A percentile compares a stretch with the other conserved stretches of the same genome.
These are phyloP conservation scores for Phialemonium atrogriseum DNA, from an alignment of 2,329 filamentous ascomycete genomes.

Conservation along the genomic window DNA sequence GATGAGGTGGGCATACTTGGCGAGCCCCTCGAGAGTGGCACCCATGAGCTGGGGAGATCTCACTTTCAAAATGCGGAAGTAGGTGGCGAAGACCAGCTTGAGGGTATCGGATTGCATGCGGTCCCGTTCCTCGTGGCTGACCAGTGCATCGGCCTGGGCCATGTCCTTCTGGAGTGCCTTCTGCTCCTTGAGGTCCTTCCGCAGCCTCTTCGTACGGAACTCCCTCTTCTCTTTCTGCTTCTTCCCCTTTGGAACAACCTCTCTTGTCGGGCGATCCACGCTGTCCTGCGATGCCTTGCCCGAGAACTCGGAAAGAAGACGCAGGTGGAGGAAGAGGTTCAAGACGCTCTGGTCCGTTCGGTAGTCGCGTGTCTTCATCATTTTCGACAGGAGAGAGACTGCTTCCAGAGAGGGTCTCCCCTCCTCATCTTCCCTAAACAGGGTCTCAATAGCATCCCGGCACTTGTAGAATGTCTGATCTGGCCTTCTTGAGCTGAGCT, in stretches of 20 bases:
- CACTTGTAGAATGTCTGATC: constrained; percentile 74
- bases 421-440: constrained; percentile 85
- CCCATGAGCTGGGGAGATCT: constrained; percentile 82
- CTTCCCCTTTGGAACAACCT: constrained; percentile 30
- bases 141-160: constrained; percentile 81
- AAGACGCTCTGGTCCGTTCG: constrained; percentile 75
- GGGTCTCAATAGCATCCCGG: constrained; percentile 65
- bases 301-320: constrained; percentile 79
- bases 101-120: constrained; percentile 91
- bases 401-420: constrained; percentile 82
- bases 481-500: constrained; percentile 63
- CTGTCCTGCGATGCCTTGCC: constrained; percentile 73
- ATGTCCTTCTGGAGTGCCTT: constrained; percentile 89
- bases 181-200: constrained; percentile 77
- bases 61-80: constrained; percentile 88
- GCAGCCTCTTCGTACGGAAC: constrained; percentile 80
- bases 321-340: constrained; percentile 84
- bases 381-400: constrained; percentile 76
- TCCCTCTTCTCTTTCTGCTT: constrained; percentile 68
- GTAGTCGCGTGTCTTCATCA: constrained; percentile 88
- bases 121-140: constrained; percentile 87
- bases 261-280: constrained; percentile 45
- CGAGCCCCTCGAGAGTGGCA: constrained; percentile 89
- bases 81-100: constrained; percentile 90
- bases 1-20: constrained; percentile 91